Base-by-base conservation (phyloP, 805 yeast species). In the Wickerhamomyces bisporus region DNA sequence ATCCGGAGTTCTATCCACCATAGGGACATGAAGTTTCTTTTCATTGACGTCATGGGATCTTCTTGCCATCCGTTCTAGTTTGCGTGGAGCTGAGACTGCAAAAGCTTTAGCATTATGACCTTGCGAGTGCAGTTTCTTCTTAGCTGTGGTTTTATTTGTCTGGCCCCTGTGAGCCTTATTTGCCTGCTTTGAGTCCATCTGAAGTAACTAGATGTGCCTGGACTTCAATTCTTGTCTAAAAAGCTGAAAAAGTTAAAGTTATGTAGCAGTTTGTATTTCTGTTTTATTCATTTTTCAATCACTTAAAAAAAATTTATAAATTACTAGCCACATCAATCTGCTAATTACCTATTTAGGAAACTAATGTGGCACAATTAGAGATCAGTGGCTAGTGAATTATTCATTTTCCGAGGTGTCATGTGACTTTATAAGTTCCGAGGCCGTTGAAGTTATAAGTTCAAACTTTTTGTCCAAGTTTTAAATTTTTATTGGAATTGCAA, bases 1-100 rank as follows among this genome's bases (percentile, higher is more conserved):
- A 40, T 91, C 98, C 0, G 98, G 97, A 0, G 97, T 88, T 50
- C 98, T 72, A 59, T 93, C 95, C 35, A 93, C 83, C 97, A 93
- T 89, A 13, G 98, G 98, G 16, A 89, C 97, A 68, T 93, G 98
- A 56, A 84, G 73, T 55, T 81, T 84, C 55, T 75, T 81, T 60
- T 93, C 98, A 44, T 79, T 67, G 21, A 72, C 68, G 56, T 93
- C 99, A 47, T 83, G 83, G 6, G 94, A 64, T 59, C 98, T 74
- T 55, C 77, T 76, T 45, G 96, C 95, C 71, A 75, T 80, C 45
- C 84, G 73, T 49, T 86, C 88, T 60, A 89, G 70, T 60, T 86
- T 88, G 14, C 93, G 81, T 1, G 98, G 98, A 19, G 83, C 83
- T 20, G 85, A 62, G 18, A 84, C 87, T 1, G 88, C 86, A 62